Percentiles rank a stretch among this genome's conserved stretches.
Conservation (phyloP, 2,329 filamentous ascomycete species). For the Curvularia lunata region DNA sequence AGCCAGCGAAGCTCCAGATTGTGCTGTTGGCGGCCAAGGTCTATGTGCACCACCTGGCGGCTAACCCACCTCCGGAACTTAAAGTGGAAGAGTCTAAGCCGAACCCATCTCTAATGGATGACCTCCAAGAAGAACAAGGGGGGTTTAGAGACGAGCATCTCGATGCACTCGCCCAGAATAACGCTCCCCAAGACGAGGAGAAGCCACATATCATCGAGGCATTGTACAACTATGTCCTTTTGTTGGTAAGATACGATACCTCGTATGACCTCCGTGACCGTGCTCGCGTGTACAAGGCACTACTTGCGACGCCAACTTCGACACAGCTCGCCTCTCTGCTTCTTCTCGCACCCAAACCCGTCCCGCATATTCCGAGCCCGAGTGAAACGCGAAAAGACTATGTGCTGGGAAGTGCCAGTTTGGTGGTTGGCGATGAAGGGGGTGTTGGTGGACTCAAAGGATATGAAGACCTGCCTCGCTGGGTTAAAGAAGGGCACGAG, state of each 20-base stretch:
- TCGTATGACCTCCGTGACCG: slow-evolving; percentile 95
- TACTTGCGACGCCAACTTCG: slow-evolving; percentile 75
- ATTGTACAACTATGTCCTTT: slow-evolving; percentile 83
- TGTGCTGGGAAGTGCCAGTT: slow-evolving; percentile 80
- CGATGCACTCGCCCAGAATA: slow-evolving; percentile 20
- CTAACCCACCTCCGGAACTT: slow-evolving; percentile 55
- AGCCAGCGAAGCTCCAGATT: slow-evolving; percentile 88
- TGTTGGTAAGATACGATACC: slow-evolving; percentile 88
- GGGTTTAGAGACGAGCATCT: slow-evolving; percentile 42
- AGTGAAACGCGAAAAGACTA: slow-evolving; percentile 82
- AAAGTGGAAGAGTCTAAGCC: slow-evolving; percentile 41
- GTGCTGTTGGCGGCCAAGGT: slow-evolving; percentile 94
- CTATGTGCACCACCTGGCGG: slow-evolving; percentile 85
- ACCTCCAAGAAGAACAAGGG: slow-evolving; percentile 45
- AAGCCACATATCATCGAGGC: slow-evolving; percentile 72
- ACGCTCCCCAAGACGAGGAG: slow-evolving; percentile 36
- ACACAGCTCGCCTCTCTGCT: slow-evolving; percentile 88
- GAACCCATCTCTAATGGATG: slow-evolving; percentile 32
- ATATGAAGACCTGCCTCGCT: slow-evolving; percentile 82
- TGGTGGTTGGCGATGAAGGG: slow-evolving; percentile 79
- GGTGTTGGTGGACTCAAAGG: slow-evolving; percentile 73
- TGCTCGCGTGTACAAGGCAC: slow-evolving; percentile 82
- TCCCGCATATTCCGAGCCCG: slow-evolving; percentile 87
- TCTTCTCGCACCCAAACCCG: slow-evolving; percentile 90
- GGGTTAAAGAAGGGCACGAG: slow-evolving; percentile 81